phyloP scores from a whole-genome alignment of 2,329 filamentous ascomycete species.

The Arthrobotrys conoides region DNA sequence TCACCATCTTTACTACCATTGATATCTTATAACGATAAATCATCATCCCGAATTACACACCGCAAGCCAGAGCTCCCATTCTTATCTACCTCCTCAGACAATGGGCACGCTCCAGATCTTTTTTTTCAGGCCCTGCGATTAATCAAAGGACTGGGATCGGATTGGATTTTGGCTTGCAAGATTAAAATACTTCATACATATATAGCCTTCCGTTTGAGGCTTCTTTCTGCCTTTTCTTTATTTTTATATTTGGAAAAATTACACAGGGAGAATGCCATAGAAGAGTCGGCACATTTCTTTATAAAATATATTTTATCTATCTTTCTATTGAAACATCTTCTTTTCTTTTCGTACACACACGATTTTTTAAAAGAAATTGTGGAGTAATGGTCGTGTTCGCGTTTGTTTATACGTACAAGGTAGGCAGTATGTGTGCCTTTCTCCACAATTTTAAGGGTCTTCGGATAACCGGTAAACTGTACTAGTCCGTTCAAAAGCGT shows the following conservation, averaged over 20 bases:
- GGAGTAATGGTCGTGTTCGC: too few species aligned
- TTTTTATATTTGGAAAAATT: too few species aligned
- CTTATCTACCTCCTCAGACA: slow-evolving; percentile 6
- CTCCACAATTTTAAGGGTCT: too few species aligned
- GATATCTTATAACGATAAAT: neutral
- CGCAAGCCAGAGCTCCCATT: slow-evolving; percentile 14
- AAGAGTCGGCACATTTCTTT: slow-evolving; percentile 51
- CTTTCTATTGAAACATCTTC: neutral
- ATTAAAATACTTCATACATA: slow-evolving; percentile 25
- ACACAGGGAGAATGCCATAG: slow-evolving; percentile 52
- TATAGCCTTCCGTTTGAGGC: slow-evolving; percentile 59
- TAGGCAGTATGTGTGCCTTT: too few species aligned
- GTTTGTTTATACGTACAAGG: too few species aligned
- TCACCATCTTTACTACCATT: neutral
- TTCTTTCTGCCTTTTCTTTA: slow-evolving; percentile 50
- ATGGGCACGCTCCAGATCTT: slow-evolving; percentile 39
- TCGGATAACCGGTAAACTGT: too few species aligned
- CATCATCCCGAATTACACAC: neutral
- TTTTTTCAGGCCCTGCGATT: slow-evolving; percentile 1
- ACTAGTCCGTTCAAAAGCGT: too few species aligned
- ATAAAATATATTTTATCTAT: too few species aligned
- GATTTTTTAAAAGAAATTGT: too few species aligned
- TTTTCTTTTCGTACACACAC: too few species aligned
- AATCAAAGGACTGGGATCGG: neutral
- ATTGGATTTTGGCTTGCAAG: slow-evolving; percentile 41